Percentiles rank a stretch among this genome's conserved stretches.
These are phyloP conservation scores for Xylaria sp. DNA, from an alignment of 495 filamentous ascomycete genomes.

Conservation along the genomic window DNA sequence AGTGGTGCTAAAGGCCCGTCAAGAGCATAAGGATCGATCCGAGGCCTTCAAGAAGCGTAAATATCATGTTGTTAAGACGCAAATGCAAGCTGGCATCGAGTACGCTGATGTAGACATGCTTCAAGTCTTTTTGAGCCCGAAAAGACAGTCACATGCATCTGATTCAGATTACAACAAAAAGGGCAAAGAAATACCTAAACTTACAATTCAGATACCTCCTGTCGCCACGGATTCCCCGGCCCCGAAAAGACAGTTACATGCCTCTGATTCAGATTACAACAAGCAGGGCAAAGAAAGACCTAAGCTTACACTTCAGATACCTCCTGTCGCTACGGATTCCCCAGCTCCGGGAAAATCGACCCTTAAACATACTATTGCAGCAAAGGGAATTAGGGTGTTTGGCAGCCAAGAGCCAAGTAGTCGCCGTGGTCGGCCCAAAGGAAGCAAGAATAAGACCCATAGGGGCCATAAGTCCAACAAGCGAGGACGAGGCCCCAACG, in stretches of 20 bases:
- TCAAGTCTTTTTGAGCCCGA: neutral
- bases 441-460: neutral
- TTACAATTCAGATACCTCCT: neutral
- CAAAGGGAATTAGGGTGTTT: constrained; percentile 9
- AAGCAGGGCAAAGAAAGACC: neutral
- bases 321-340: neutral
- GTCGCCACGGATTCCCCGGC: neutral
- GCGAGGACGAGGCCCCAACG: neutral
- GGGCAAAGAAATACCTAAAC: neutral
- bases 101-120: neutral
- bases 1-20: constrained; percentile 17
- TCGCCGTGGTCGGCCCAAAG: neutral
- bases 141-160: neutral
- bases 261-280: neutral
- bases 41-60: neutral
- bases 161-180: neutral
- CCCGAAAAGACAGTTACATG: neutral
- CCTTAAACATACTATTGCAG: neutral
- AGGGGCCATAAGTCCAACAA: neutral
- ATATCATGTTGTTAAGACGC: neutral
- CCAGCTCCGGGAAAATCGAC: neutral
- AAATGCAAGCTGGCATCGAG: neutral
- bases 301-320: neutral
- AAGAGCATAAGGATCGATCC: neutral
- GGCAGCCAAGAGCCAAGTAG: neutral